Evolutionary conservation across 164 flowering plant genomes (phyloP), one percentile per base, ranked within the genome.

Genomic region (Vitis rupestris): DNA sequence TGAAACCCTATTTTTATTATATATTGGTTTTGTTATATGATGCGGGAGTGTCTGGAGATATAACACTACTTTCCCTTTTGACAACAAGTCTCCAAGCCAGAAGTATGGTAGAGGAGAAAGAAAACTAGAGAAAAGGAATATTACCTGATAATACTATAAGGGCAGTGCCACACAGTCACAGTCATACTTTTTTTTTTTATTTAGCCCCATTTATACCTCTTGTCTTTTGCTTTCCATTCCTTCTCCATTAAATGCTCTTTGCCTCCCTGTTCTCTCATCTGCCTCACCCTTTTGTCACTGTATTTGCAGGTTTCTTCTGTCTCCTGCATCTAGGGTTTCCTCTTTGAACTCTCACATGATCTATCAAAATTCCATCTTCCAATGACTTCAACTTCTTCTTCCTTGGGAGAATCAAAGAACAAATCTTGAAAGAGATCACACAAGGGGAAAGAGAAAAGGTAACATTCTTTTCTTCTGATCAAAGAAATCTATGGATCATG

Each of bases 171-270:
- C 1, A 49, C 1, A 29, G 67, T 69, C 67, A 65, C 66, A 54
- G 66, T 77, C 72, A 70, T 70, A 47, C 61, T 68, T 37, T 71
- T 17, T 55, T 62, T 75, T 17, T 47, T 7, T 11, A 62, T n/a
- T 31, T 63, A 50, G 31, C 69, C 66, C 60, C 61, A 72, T 65
- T 72, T 65, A 76, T 76, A 72, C 44, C 68, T 27, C 72, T 68
- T 64, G 75, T 71, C 79, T 61, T 73, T 73, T 73, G 76, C 79
- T 72, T 73, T 70, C 67, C 75, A 27, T 65, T 66, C 68, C 63
- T 19, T 48, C 64, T 64, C 73, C 30, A 72, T 68, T 68, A 72
- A 75, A 76, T 75, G 65, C 79, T 72, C 72, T 78, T 74, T 71
- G 75, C 75, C 75, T 67, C 54, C 64, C 48, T 50, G 29, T 59